A percentile compares a stretch with the other conserved stretches of the same genome.
These are phyloP conservation scores for Pulveroboletus sp. DNA, from an alignment of 768 basidiomycete species.

Conservation along the genomic window DNA sequence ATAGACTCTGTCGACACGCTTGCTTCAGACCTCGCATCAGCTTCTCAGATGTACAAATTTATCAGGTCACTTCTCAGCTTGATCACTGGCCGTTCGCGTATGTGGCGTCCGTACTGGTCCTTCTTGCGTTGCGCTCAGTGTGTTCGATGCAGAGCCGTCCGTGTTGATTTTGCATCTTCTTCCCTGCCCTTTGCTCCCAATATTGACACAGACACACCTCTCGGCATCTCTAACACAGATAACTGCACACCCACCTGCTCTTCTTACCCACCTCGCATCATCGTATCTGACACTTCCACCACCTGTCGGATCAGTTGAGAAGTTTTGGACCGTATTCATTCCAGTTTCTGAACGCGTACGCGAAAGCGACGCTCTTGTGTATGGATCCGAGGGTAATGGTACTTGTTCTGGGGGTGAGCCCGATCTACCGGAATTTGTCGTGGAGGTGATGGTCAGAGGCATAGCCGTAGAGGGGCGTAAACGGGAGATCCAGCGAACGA, in stretches of 20 bases:
- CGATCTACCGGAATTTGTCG: constrained; percentile 45
- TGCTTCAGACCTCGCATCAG: constrained; percentile 51
- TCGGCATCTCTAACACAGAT: constrained; percentile 62
- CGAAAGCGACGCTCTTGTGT: constrained; percentile 59
- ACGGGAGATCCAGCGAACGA: constrained; percentile 52
- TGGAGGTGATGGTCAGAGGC: constrained; percentile 57
- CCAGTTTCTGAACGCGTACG: constrained; percentile 59
- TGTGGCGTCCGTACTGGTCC: constrained; percentile 13
- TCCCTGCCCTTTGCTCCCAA: constrained; percentile 46
- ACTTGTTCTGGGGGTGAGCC: constrained; percentile 34
- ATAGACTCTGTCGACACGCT: constrained; percentile 74
- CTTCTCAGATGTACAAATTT: constrained; percentile 49
- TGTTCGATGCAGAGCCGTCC: constrained; percentile 40
- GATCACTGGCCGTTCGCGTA: constrained; percentile 50
- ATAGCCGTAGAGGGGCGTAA: constrained; percentile 42
- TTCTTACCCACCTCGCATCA: constrained; percentile 64
- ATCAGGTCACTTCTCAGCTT: constrained; percentile 45
- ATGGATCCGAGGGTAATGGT: constrained; percentile 52
- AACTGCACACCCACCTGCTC: constrained; percentile 63
- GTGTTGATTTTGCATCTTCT: constrained; percentile 58
- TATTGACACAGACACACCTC: constrained; percentile 59
- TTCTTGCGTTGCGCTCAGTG: constrained; percentile 7
- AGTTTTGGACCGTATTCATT: constrained; percentile 79
- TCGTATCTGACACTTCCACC: constrained; percentile 73
- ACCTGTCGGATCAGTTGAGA: constrained; percentile 52